These are phyloP conservation scores for Crithidia bombi DNA, from an alignment of 208 protist species.

Conservation along the genomic window DNA sequence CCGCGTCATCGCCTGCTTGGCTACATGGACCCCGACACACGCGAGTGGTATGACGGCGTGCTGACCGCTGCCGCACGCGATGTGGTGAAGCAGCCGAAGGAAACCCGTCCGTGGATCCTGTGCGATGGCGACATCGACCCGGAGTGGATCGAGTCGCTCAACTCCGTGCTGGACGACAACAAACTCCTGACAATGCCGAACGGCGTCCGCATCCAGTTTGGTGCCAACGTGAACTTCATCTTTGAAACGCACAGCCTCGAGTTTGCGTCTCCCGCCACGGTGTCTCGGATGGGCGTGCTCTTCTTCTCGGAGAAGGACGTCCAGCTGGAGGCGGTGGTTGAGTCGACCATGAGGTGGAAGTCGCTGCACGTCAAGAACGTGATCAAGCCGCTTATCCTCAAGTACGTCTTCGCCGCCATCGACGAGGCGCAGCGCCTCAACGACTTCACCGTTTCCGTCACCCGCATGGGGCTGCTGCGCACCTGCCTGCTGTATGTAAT, in stretches of 20 bases:
- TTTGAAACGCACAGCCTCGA: constrained; percentile 98
- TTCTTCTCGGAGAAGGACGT: constrained; percentile 96
- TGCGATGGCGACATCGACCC: constrained; percentile 98
- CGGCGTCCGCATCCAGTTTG: constrained; percentile 97
- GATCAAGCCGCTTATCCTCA: constrained; percentile 73
- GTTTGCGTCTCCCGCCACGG: constrained; percentile 99
- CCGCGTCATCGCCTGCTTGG: constrained; percentile 94
- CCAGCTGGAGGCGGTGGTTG: constrained; percentile 82
- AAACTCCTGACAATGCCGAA: constrained; percentile 98
- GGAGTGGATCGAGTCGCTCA: constrained; percentile 99
- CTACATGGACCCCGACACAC: constrained; percentile 95
- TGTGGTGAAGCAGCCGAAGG: constrained; percentile 76
- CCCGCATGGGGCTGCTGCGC: constrained; percentile 92
- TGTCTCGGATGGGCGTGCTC: constrained; percentile 97
- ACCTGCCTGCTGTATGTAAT: constrained; percentile 72
- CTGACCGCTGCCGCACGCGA: constrained; percentile 95
- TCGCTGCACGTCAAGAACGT: constrained; percentile 40
- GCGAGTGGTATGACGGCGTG: constrained; percentile 99
- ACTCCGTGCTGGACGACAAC: constrained; percentile 99
- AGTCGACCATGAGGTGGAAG: constrained; percentile 73
- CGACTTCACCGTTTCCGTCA: constrained; percentile 86
- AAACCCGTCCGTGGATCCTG: constrained; percentile 91
- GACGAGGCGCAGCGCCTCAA: constrained; percentile 65
- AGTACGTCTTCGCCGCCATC: constrained; percentile 85
- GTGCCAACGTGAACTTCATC: constrained; percentile 94